Base-by-base conservation (phyloP, 1,284 basidiomycete genomes). In the Takashimella tepidaria region DNA sequence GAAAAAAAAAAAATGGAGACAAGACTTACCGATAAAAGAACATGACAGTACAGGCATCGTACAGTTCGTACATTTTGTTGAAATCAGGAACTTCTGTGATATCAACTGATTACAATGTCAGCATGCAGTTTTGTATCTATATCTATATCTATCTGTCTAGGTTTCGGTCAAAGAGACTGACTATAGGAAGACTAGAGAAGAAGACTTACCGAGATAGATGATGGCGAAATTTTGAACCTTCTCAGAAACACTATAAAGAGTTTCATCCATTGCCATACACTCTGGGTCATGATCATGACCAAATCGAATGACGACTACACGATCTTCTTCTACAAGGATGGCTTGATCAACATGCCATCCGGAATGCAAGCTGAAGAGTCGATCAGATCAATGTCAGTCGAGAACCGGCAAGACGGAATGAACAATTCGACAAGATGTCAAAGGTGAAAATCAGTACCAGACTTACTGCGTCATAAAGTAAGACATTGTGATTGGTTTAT, bases 251-350 rank as follows among this genome's bases (percentile, higher is more conserved):
- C 83, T 81, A 74, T 92, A 91, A 19, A 98, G 83, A 3, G 92
- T 97, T 77, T 98, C 95, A 79, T 98, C 96, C 92, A 98, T 97
- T 31, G 86, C 87, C 96, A 98, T 98, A 78, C 95, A 99, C 60
- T 95, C 87, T 1, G 83, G 79, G 73, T 98, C 91, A 84, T 87
- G 89, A 76, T 97, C 93, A 73, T 95, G 89, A 0, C 95, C 95
- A 74, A 98, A 98, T 11, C 95, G 87, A 55, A 98, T 85, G 55
- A 92, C 88, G 40, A 98, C 95, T 37, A 97, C 84, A 49, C 95
- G 84, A 69, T 97, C 92, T 75, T 98, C 95, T 75, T 98, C 95
- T 0, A 92, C 93, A 59, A 97, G 87, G 74, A 98, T 98, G 4
- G 95, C 92, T 74, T 75, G 91, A 72, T 96, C 92, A 61, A 96